A percentile compares a stretch with the other conserved stretches of the same genome.
These are phyloP conservation scores for Aspergillus homomorphus DNA, from an alignment of 495 filamentous ascomycete species.

Conservation along the genomic window DNA sequence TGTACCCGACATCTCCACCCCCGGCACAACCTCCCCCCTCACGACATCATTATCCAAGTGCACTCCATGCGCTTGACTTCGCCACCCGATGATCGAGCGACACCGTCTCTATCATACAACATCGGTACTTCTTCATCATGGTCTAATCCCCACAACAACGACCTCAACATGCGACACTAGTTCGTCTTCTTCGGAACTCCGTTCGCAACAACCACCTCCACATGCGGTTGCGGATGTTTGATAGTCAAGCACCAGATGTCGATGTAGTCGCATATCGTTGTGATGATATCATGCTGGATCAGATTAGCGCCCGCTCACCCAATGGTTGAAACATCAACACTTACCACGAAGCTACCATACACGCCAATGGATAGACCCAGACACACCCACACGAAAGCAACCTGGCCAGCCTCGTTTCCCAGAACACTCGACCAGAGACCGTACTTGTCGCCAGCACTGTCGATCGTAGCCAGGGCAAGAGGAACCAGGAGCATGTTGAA, in stretches of 20 bases:
- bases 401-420: conserved; percentile 71
- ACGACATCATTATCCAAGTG: conserved; percentile 1
- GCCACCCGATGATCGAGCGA: not conserved
- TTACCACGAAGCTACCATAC: conserved; percentile 90
- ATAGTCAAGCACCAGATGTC: conserved; percentile 99
- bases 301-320: conserved; percentile 11
- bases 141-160: not conserved
- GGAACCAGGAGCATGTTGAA: conserved; percentile 70
- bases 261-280: conserved; percentile 94
- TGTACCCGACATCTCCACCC: conserved; percentile 6
- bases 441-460: conserved; percentile 68
- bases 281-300: conserved; percentile 75
- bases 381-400: conserved; percentile 81
- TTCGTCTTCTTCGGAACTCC: conserved; percentile 34
- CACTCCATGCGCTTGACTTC: not conserved
- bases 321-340: conserved; percentile 15
- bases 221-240: conserved; percentile 62
- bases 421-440: conserved; percentile 78
- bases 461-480: conserved; percentile 70
- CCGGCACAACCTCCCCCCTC: not conserved
- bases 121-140: not conserved
- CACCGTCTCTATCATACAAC: not conserved
- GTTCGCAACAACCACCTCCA: conserved; percentile 28
- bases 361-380: conserved; percentile 77
- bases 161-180: conserved; percentile 7